Percentiles rank a stretch among this genome's conserved stretches.
Evolutionary conservation across 768 basidiomycete genomes (phyloP).

Genomic region (Neoboletus magnificus): DNA sequence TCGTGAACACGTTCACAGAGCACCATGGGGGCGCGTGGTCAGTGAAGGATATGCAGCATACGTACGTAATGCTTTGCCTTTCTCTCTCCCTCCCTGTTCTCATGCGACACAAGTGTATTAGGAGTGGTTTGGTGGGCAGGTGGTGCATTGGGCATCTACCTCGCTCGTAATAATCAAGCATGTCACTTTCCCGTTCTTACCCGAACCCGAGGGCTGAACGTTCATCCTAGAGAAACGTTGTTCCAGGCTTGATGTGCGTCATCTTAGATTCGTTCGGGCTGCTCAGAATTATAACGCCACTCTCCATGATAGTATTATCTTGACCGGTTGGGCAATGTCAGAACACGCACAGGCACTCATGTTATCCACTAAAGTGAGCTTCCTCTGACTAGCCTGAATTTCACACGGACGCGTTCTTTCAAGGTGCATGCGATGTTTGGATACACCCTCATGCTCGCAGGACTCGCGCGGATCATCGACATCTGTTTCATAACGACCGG

Average conservation of each 20-base stretch:
- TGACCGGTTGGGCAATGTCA: constrained; percentile 95
- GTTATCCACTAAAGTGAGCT: constrained; percentile 72
- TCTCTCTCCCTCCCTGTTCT: background rate
- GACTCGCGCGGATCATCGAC: constrained; percentile 75
- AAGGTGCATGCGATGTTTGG: constrained; percentile 85
- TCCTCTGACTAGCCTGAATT: background rate
- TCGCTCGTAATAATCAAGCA: constrained; percentile 75
- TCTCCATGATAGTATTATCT: constrained; percentile 55
- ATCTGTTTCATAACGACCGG: constrained; percentile 67
- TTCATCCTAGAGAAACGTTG: constrained; percentile 58
- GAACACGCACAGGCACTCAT: constrained; percentile 82
- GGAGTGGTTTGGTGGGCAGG: constrained; percentile 75
- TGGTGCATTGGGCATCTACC: constrained; percentile 82
- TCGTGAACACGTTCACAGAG: constrained; percentile 91
- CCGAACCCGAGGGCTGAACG: background rate
- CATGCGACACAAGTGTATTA: constrained; percentile 47
- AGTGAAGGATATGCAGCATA: constrained; percentile 94
- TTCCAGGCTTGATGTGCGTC: constrained; percentile 78
- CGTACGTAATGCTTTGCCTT: constrained; percentile 46
- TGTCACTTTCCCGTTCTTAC: constrained; percentile 12
- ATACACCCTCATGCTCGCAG: constrained; percentile 81
- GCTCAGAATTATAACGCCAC: background rate
- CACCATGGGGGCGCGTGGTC: constrained; percentile 81
- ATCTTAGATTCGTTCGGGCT: background rate
- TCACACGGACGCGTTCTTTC: background rate